Evolutionary conservation across 2,329 filamentous ascomycete genomes (phyloP), one percentile per base, ranked within the genome.

Genomic region (Alternaria sp.): DNA sequence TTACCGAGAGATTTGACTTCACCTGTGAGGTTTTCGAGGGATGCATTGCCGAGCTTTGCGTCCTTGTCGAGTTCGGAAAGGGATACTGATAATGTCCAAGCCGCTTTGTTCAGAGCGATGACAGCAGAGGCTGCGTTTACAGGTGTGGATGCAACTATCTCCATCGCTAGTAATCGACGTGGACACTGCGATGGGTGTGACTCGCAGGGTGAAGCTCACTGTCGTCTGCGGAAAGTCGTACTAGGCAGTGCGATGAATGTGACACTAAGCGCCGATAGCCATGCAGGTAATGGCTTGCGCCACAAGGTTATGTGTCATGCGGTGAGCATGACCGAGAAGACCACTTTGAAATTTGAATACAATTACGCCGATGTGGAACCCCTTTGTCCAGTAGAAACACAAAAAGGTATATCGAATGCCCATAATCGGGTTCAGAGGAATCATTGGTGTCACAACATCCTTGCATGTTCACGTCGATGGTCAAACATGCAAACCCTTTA

Each of bases 1-100:
- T 51, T 62, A n/a, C 63, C 61, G 28, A 71, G 67, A 20, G 56
- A 60, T 32, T 64, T 70, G 43, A 67, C 57, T n/a, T 66, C 64
- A 11, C 47, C 59, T 38, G 59, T 42, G 20, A 71, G 53, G 38
- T 57, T 34, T 38, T 54, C 51, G 18, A 68, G 44, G 14, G 48
- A 48, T 44, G 49, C 56, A 51, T 66, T 56, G 34, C 58, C n/a
- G 46, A 47, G 46, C 34, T 56, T 41, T 36, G 51, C 48, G 24
- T 62, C 34, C 30, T 63, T 59, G 32, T 61, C 39, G 18, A 70
- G 57, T 48, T 64, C 61, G 42, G 63, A 67, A 34, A 69, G 62
- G 14, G 59, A 57, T 24, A 58, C 61, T 16, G 59, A 67, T 24
- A 69, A 46, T 43, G 47, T 68, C 66, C 68, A 68, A 32, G 60